Percentiles rank a stretch among this genome's conserved stretches.
These are phyloP conservation scores for Fusarium duplospermum DNA, from an alignment of 2,329 filamentous ascomycete species.

Conservation along the genomic window DNA sequence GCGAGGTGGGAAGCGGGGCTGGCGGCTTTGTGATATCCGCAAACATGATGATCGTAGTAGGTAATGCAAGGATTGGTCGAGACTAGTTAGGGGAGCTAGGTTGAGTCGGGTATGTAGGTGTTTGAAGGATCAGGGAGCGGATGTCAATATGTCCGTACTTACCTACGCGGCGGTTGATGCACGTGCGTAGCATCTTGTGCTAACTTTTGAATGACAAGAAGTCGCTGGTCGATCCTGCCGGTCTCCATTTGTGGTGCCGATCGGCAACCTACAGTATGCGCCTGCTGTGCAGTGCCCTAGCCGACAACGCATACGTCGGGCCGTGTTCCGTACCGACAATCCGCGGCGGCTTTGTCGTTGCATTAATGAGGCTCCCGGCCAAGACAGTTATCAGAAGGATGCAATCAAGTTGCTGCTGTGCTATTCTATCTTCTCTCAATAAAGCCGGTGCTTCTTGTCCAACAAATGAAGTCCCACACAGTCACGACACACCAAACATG, in stretches of 20 bases:
- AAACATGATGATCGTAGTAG: too few species aligned
- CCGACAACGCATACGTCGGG: background rate
- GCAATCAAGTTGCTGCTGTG: background rate
- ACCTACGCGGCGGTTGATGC: too few species aligned
- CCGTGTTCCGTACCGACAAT: background rate
- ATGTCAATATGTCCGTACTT: background rate
- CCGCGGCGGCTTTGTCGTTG: background rate
- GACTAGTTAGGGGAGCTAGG: background rate
- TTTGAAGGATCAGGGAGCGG: background rate
- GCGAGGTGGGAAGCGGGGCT: conserved; percentile 38
- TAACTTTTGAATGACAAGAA: background rate
- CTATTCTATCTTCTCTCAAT: background rate
- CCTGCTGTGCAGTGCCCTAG: background rate
- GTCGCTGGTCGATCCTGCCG: background rate
- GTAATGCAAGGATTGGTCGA: background rate
- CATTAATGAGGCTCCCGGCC: background rate
- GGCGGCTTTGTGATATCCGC: conserved; percentile 44
- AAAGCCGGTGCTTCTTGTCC: rapidly evolving
- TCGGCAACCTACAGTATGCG: background rate
- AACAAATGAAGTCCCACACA: background rate
- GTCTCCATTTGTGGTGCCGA: background rate
- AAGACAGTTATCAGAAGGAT: background rate
- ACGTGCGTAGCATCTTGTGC: background rate
- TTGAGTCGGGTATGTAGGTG: background rate
- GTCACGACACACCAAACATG: background rate